phyloP scores from a whole-genome alignment of 1,139 yeast genomes.

The Candida sanyaensis region DNA sequence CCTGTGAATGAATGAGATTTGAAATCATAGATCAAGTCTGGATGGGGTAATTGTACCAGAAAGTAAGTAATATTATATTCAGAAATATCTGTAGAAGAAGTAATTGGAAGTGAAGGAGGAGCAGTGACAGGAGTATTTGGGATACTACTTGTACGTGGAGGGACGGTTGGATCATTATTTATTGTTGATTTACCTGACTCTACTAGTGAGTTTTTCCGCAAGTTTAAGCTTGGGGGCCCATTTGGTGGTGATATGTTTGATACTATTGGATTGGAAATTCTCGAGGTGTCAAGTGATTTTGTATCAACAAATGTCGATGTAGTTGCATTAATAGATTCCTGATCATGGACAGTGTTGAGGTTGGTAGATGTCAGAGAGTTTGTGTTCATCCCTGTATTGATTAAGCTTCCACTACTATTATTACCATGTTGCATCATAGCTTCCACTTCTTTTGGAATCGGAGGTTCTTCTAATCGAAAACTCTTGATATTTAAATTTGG shows the following conservation, averaged over 20 bases:
- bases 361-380: neutral
- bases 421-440: constrained; percentile 3
- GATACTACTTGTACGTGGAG: constrained; percentile 3
- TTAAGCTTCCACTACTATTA: neutral
- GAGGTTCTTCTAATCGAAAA: constrained; percentile 28
- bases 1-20: constrained; percentile 30
- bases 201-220: constrained; percentile 1
- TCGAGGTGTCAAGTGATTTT: constrained; percentile 4
- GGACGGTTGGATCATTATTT: neutral
- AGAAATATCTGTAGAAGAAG: constrained; percentile 16
- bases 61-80: constrained; percentile 22
- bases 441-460: constrained; percentile 2
- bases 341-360: neutral
- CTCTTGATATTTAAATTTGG: constrained; percentile 47
- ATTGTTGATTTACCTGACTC: neutral
- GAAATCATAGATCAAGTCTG: constrained; percentile 60
- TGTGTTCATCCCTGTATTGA: neutral
- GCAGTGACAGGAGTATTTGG: constrained; percentile 7
- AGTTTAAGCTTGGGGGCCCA: neutral
- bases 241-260: neutral
- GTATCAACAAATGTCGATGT: constrained; percentile 1
- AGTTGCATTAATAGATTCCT: neutral
- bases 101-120: constrained; percentile 4
- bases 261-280: constrained; percentile 3
- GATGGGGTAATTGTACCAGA: constrained; percentile 54